Evolutionary conservation across 139 green algal genomes (phyloP).

Genomic region (Micromonas commoda): DNA sequence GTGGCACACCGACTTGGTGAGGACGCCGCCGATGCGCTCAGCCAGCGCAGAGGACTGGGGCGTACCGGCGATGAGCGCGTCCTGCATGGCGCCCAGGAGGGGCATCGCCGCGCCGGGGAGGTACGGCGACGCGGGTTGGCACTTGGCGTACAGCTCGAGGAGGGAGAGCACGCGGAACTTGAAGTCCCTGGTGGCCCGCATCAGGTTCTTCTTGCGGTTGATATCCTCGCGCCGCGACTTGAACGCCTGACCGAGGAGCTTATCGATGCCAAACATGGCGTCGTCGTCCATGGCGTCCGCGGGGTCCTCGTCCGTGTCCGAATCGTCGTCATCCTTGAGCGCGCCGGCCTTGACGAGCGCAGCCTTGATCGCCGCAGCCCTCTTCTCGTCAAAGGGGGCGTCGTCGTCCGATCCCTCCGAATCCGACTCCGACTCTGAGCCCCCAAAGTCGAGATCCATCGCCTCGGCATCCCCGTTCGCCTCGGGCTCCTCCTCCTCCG

Average conservation of each 20-base stretch:
- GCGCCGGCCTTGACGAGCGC: background rate
- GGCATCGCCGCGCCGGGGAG: background rate
- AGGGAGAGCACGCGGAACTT: conserved; percentile 20
- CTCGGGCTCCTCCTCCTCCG: background rate
- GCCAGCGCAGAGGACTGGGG: background rate
- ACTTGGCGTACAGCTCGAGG: conserved; percentile 11
- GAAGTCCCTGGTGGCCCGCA: conserved; percentile 4
- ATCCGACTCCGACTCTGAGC: background rate
- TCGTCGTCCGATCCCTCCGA: conserved; percentile 4
- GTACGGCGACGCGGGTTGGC: background rate
- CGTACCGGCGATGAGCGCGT: background rate
- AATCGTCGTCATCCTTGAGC: background rate
- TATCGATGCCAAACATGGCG: conserved; percentile 20
- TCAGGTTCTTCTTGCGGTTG: background rate
- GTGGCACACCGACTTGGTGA: conserved; percentile 6
- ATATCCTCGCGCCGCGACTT: background rate
- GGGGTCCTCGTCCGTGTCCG: conserved; percentile 7
- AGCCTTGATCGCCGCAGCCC: background rate
- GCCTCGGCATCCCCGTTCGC: background rate
- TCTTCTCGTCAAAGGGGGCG: background rate
- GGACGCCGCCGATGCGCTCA: background rate
- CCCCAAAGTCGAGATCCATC: background rate
- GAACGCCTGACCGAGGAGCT: conserved; percentile 19
- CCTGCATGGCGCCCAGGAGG: background rate
- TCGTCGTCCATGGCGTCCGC: conserved; percentile 5